Percentiles rank a stretch among this genome's conserved stretches.
phyloP scores from a whole-genome alignment of 2,329 filamentous ascomycete genomes.

The Alternaria gaisen region DNA sequence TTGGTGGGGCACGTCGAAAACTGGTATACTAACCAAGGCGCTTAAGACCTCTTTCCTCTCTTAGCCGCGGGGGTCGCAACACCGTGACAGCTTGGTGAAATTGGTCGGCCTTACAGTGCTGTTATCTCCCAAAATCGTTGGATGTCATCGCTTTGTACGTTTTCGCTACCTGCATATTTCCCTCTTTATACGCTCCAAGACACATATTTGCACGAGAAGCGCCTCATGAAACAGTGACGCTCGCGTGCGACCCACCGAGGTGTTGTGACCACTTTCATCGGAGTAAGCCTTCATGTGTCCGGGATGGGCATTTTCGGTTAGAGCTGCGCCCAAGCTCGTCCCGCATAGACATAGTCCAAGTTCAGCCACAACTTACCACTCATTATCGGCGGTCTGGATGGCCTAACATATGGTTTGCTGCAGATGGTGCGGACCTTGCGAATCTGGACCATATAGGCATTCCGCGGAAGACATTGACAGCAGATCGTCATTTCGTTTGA shows the following conservation, averaged over 20 bases:
- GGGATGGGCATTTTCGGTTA: constrained; percentile 22
- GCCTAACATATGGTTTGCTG: neutral
- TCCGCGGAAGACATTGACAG: neutral
- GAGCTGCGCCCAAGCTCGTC: constrained; percentile 4
- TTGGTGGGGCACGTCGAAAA: constrained; percentile 16
- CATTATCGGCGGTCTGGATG: neutral
- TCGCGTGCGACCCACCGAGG: constrained; percentile 17
- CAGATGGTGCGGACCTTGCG: neutral
- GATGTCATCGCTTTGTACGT: constrained; percentile 10
- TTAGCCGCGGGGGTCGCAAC: constrained; percentile 8
- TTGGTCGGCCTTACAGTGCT: neutral
- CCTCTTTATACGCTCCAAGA: constrained; percentile 13
- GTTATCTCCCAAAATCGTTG: constrained; percentile 8
- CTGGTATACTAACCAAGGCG: constrained; percentile 11
- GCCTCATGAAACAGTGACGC: constrained; percentile 29
- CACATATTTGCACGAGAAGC: constrained; percentile 18
- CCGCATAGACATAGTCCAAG: neutral
- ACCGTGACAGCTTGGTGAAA: neutral
- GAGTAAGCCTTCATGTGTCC: constrained; percentile 27
- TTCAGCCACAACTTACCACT: constrained; percentile 17
- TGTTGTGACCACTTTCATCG: constrained; percentile 26
- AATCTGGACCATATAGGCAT: neutral
- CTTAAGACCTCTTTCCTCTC: constrained; percentile 11
- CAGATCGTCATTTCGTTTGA: neutral
- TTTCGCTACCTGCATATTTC: neutral